These are phyloP conservation scores for Vaccinium myrtillus DNA, from an alignment of 148 eudicot genomes.

Conservation along the genomic window DNA sequence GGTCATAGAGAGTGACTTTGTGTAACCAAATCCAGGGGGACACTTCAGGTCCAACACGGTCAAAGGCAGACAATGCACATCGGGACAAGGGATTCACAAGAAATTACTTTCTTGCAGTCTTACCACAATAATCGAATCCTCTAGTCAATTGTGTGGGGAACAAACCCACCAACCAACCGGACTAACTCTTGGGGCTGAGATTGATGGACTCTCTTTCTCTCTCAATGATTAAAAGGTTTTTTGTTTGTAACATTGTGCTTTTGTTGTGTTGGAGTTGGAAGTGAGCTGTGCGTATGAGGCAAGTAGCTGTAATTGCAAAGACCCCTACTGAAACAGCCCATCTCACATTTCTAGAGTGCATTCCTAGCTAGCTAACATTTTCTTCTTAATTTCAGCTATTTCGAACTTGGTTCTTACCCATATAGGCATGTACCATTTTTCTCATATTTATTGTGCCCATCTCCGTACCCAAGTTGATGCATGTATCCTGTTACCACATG, in stretches of 20 bases:
- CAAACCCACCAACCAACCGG: too few species aligned
- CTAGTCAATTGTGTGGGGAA: too few species aligned
- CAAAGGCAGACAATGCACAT: too few species aligned
- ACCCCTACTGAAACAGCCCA: background rate
- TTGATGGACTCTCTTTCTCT: background rate
- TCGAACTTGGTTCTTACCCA: background rate
- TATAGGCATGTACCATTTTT: background rate
- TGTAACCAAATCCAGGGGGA: too few species aligned
- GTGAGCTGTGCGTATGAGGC: conserved; percentile 39
- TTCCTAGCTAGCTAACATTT: conserved; percentile 17
- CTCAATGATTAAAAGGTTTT: background rate
- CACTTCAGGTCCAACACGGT: too few species aligned
- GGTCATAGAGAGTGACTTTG: too few species aligned
- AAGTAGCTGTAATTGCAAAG: conserved; percentile 37
- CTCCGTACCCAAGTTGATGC: background rate
- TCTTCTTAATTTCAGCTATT: background rate
- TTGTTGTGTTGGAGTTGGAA: conserved; percentile 20
- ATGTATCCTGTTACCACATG: background rate
- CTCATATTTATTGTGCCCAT: background rate
- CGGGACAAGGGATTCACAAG: too few species aligned
- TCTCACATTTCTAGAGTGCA: background rate
- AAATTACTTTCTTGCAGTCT: too few species aligned
- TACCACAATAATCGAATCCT: too few species aligned
- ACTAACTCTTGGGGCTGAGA: background rate
- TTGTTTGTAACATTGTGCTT: background rate